Evolutionary conservation across 163 green algal species (phyloP).

Genomic region (Chlamydomonas reinhardtii): DNA sequence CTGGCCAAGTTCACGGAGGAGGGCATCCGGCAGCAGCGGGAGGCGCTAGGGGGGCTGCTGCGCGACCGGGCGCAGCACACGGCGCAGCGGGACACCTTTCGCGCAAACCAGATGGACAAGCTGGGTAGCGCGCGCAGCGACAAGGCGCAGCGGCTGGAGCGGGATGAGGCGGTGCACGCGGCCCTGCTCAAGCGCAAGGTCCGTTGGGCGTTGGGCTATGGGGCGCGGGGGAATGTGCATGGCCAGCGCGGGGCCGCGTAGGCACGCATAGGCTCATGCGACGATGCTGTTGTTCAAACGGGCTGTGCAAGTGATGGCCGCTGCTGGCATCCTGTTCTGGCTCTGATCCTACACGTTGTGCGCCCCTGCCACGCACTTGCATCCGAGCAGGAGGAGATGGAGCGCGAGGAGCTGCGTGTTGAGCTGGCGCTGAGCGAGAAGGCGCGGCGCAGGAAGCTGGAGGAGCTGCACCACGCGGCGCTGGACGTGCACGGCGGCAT

Average conservation of each 20-base stretch:
- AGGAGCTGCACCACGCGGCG: slow-evolving; percentile 56
- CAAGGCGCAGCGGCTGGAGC: slow-evolving; percentile 59
- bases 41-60: slow-evolving; percentile 3
- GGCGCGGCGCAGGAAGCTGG: slow-evolving; percentile 42
- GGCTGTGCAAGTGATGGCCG: too few species aligned
- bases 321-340: too few species aligned
- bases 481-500: slow-evolving; percentile 74
- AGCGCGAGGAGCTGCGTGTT: slow-evolving; percentile 72
- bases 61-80: slow-evolving; percentile 42
- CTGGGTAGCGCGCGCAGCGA: slow-evolving; percentile 49
- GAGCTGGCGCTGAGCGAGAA: slow-evolving; percentile 69
- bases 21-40: slow-evolving; percentile 42
- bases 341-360: too few species aligned
- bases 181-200: slow-evolving; percentile 67
- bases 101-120: slow-evolving; percentile 45
- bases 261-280: too few species aligned
- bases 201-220: not conserved
- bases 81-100: slow-evolving; percentile 36
- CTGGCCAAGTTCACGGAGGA: slow-evolving; percentile 68
- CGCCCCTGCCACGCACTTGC: too few species aligned
- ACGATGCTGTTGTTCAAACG: too few species aligned
- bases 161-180: slow-evolving; percentile 65
- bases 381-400: slow-evolving; percentile 55
- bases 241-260: too few species aligned
- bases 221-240: not conserved